phyloP scores from a whole-genome alignment of 164 flowering plant species.

The Warburgia ugandensis region DNA sequence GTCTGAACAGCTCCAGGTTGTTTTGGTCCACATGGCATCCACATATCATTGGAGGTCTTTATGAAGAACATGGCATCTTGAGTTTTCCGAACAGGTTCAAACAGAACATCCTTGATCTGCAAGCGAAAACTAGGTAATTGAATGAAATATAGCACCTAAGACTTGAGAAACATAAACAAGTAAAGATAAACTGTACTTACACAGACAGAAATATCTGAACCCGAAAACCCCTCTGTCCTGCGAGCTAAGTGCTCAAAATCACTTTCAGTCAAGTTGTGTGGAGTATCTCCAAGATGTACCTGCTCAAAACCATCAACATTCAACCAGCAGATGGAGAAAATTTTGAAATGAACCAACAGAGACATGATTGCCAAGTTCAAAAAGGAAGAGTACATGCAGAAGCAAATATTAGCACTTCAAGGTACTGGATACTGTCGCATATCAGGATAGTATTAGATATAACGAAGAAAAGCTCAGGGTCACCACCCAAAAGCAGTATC shows the following conservation, averaged over 20 bases:
- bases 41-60: slow-evolving; percentile 50
- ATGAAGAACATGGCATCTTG: slow-evolving; percentile 95
- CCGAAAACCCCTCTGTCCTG: slow-evolving; percentile 88
- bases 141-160: neutral
- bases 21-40: slow-evolving; percentile 98
- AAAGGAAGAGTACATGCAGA: too few species aligned
- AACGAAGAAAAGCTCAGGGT: too few species aligned
- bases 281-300: slow-evolving; percentile 99
- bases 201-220: slow-evolving; percentile 95
- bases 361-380: too few species aligned
- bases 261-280: slow-evolving; percentile 81
- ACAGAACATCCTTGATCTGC: slow-evolving; percentile 94
- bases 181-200: slow-evolving; percentile 70
- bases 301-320: slow-evolving; percentile 18
- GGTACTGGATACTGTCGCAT: too few species aligned
- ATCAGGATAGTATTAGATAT: too few species aligned
- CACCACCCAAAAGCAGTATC: too few species aligned
- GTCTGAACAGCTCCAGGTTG: slow-evolving; percentile 82
- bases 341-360: too few species aligned
- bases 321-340: too few species aligned
- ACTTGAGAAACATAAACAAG: neutral
- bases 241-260: slow-evolving; percentile 81
- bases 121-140: slow-evolving; percentile 1
- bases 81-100: slow-evolving; percentile 96
- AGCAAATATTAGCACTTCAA: too few species aligned